Evolutionary conservation across 2,329 filamentous ascomycete genomes (phyloP), one percentile per base, ranked within the genome.

Genomic region (Nemania sp.): DNA sequence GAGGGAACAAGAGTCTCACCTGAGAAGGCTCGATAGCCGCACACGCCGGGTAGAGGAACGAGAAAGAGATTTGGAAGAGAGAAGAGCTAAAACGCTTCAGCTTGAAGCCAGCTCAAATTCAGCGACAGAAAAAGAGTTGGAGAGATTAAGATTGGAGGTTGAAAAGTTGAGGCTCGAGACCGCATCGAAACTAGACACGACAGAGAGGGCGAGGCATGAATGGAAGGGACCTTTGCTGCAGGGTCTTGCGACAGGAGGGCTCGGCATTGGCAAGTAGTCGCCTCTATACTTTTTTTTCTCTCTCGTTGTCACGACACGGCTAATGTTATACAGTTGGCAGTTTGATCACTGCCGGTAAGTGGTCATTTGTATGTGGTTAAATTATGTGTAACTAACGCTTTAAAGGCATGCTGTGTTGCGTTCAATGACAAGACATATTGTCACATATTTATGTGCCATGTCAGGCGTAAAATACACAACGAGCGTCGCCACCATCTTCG

Each of bases 291-390:
- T 29, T 29, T 15, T 37, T 2, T 15, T 37, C 2, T 29, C 15
- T 3, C 1, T 43, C 15, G 2, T 13, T 2, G 9, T 17, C 17
- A 37, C 3, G 11, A 46, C 17, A 1, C 20, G 6, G 10, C 37
- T 51, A 29, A 51, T 42, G 9, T n/a, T 11, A 4, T 13, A 25
- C 9, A 62, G 45, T 42, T 13, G 49, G 45, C 11, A 21, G 55
- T 17, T 50, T 11, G 17, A 59, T 62, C 39, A 62, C 59, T 1
- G 50, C 59, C 15, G 55, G 55, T 59, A 50, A 54, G 59, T 57
- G 20, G 20, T 2, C 5, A 9, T 20, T 15, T 48, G 15, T n/a
- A 6, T 17, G n/a, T 3, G n/a, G n/a, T 43, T 5, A 25, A 39
- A 18, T n/a, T 17, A 3, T 5, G 37, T 6, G 15, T 5, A 12